Conservation (phyloP, 495 filamentous ascomycete species). For the Niebla homalea region DNA sequence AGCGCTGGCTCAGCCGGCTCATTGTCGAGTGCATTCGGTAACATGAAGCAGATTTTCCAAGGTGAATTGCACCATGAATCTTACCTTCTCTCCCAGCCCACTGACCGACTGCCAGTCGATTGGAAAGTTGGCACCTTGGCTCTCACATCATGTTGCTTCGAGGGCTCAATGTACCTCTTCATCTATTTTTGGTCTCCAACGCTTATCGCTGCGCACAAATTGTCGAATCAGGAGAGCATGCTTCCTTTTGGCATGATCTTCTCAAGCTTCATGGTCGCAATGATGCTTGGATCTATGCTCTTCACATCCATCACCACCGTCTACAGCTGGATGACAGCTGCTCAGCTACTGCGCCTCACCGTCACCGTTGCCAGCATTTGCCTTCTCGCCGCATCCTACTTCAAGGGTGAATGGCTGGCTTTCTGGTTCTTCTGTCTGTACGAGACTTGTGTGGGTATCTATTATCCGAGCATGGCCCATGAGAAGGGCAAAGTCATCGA, state of each 20-base stretch:
- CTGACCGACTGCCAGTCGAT: constrained; percentile 4
- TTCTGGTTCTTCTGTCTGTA: constrained; percentile 9
- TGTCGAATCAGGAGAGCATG: constrained; percentile 10
- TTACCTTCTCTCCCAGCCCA: not conserved
- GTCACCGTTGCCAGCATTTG: constrained; percentile 25
- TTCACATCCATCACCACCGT: constrained; percentile 26
- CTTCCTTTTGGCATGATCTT: constrained; percentile 46
- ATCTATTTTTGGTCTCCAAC: constrained; percentile 44
- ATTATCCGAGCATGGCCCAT: constrained; percentile 38
- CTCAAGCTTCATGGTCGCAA: constrained; percentile 41
- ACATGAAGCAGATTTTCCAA: not conserved
- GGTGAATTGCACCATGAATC: not conserved
- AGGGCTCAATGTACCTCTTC: constrained; percentile 47
- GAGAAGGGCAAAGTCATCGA: constrained; percentile 36
- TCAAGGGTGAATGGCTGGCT: constrained; percentile 27
- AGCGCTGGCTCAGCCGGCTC: constrained; percentile 2
- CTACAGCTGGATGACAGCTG: constrained; percentile 17
- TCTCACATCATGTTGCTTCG: constrained; percentile 38
- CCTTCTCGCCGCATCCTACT: constrained; percentile 24
- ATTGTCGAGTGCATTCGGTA: not conserved
- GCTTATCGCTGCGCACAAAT: constrained; percentile 27
- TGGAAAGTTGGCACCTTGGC: constrained; percentile 32
- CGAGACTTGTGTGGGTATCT: constrained; percentile 30
- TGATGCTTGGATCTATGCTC: constrained; percentile 34
- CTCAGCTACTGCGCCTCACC: constrained; percentile 25